Percentiles rank a stretch among this genome's conserved stretches.
phyloP scores from a whole-genome alignment of 352 stramenopile species.

The Phytophthora litchii region DNA sequence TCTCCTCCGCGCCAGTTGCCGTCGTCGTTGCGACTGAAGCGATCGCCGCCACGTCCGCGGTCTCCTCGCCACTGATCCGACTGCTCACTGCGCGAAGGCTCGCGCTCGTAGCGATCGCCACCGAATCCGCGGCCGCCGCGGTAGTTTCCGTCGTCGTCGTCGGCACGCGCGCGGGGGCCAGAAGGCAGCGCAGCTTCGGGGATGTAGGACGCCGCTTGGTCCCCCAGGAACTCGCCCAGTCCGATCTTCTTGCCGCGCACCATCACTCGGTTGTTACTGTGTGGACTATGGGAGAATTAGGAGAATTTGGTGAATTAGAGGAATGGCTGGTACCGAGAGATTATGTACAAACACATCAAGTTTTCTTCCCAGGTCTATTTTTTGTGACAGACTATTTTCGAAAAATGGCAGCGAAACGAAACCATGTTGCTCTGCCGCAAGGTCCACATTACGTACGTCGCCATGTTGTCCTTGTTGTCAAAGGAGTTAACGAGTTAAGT shows the following conservation, averaged over 20 bases:
- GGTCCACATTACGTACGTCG: slow-evolving; percentile 22
- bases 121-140: slow-evolving; percentile 38
- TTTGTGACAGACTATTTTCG: too few species aligned
- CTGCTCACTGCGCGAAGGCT: slow-evolving; percentile 49
- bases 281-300: neutral
- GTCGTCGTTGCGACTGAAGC: slow-evolving; percentile 33
- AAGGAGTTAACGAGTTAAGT: too few species aligned
- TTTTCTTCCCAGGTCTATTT: too few species aligned
- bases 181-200: slow-evolving; percentile 64
- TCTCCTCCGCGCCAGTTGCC: slow-evolving; percentile 46
- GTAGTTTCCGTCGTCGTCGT: slow-evolving; percentile 61
- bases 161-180: slow-evolving; percentile 48
- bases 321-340: neutral
- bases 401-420: too few species aligned
- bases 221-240: slow-evolving; percentile 76
- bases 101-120: slow-evolving; percentile 50
- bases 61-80: slow-evolving; percentile 63
- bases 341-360: too few species aligned
- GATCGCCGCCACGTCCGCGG: slow-evolving; percentile 38
- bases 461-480: neutral
- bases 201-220: slow-evolving; percentile 65
- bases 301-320: too few species aligned
- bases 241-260: slow-evolving; percentile 73
- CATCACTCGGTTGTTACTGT: slow-evolving; percentile 35
- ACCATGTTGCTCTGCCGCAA: too few species aligned